Percentiles rank a stretch among this genome's conserved stretches.
Conservation (phyloP, 192 early-diverging fungal species). For the Diversispora epigaea region DNA sequence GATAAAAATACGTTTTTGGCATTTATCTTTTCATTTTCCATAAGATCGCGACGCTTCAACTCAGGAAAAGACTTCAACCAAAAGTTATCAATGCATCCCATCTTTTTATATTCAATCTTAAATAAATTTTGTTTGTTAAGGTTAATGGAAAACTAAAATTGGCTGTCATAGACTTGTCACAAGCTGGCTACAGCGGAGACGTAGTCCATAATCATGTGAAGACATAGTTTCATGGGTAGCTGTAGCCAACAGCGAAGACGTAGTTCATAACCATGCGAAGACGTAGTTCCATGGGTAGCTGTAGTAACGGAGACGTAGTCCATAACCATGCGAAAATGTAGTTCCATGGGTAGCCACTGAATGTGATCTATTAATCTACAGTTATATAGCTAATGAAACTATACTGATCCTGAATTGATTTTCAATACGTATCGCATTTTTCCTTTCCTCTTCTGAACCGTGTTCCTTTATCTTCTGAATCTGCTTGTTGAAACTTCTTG, state of each 20-base stretch:
- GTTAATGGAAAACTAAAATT: too few species aligned
- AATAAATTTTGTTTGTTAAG: conserved; percentile 13
- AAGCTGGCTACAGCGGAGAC: background rate
- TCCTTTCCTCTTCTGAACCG: background rate
- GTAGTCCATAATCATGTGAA: background rate
- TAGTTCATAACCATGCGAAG: too few species aligned
- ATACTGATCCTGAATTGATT: too few species aligned
- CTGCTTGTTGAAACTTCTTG: background rate
- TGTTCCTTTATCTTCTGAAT: conserved; percentile 1
- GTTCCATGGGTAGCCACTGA: too few species aligned
- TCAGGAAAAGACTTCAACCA: conserved; percentile 3
- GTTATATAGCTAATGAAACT: background rate
- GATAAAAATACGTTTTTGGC: background rate
- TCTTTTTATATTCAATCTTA: conserved; percentile 16
- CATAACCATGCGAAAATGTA: too few species aligned
- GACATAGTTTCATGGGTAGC: too few species aligned
- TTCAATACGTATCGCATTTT: background rate
- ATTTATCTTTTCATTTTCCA: background rate
- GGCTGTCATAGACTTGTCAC: background rate
- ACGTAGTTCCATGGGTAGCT: too few species aligned
- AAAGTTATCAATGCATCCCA: conserved; percentile 8
- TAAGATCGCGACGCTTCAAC: conserved; percentile 1
- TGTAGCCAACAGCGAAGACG: too few species aligned
- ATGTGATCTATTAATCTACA: too few species aligned
- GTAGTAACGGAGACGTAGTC: too few species aligned